Percentiles rank a stretch among this genome's conserved stretches.
These are phyloP conservation scores for thale cress (Arabidopsis thaliana) DNA, from an alignment of 345 rosid species.

Conservation along the genomic window TAIR10.1 NC_003070.9:7488001-7488500, in stretches of 20 bases:
- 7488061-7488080: slow-evolving; percentile 34
- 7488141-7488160: slow-evolving; percentile 8
- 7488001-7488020: slow-evolving; percentile 94
- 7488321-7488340: slow-evolving; percentile 13
- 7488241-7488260: slow-evolving; percentile 15
- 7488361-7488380: neutral
- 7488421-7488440: slow-evolving; percentile 7
- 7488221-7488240: slow-evolving; percentile 31
- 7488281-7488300: neutral
- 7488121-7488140: slow-evolving; percentile 7
- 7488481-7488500: slow-evolving; percentile 33
- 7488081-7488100: slow-evolving; percentile 18
- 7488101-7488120: slow-evolving; percentile 31
- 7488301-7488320: neutral
- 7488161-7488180: slow-evolving; percentile 14
- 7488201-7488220: slow-evolving; percentile 25
- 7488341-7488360: neutral
- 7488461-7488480: neutral
- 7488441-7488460: neutral
- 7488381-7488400: neutral
- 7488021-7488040: slow-evolving; percentile 63
- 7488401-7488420: slow-evolving; percentile 1
- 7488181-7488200: neutral
- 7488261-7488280: neutral
- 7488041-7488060: slow-evolving; percentile 27